Conservation (phyloP, 305 asterid species). For the Solanum hybrid region DNA sequence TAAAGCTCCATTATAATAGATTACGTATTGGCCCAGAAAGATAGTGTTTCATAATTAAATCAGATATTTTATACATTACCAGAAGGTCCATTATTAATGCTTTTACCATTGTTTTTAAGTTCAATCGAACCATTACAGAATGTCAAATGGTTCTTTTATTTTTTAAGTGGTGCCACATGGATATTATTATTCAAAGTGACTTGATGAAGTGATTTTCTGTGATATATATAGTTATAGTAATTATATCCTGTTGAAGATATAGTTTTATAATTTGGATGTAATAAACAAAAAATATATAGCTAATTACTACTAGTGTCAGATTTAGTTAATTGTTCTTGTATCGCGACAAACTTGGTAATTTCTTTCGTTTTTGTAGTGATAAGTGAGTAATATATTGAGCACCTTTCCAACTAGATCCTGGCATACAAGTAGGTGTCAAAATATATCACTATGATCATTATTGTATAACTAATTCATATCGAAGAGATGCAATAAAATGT, state of each 20-base stretch:
- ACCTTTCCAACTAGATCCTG: background rate
- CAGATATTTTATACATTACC: background rate
- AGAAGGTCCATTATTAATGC: background rate
- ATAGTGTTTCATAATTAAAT: background rate
- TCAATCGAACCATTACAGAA: background rate
- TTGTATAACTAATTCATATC: background rate
- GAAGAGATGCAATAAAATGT: background rate
- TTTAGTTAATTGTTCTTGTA: background rate
- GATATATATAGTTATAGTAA: background rate
- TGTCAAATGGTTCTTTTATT: background rate
- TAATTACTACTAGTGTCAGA: background rate
- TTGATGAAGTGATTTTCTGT: background rate
- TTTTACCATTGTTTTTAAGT: background rate
- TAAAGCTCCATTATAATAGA: background rate
- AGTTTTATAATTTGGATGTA: background rate
- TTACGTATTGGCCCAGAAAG: background rate
- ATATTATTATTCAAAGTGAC: background rate
- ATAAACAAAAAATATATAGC: background rate
- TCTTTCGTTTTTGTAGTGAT: background rate
- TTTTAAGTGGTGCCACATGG: background rate
- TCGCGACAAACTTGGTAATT: too few relatives aligned
- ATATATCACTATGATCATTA: background rate
- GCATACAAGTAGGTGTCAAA: background rate
- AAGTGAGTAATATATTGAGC: background rate
- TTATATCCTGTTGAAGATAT: background rate